Conservation (phyloP, 2,329 filamentous ascomycete species). For the Pyrenochaeta sp. region DNA sequence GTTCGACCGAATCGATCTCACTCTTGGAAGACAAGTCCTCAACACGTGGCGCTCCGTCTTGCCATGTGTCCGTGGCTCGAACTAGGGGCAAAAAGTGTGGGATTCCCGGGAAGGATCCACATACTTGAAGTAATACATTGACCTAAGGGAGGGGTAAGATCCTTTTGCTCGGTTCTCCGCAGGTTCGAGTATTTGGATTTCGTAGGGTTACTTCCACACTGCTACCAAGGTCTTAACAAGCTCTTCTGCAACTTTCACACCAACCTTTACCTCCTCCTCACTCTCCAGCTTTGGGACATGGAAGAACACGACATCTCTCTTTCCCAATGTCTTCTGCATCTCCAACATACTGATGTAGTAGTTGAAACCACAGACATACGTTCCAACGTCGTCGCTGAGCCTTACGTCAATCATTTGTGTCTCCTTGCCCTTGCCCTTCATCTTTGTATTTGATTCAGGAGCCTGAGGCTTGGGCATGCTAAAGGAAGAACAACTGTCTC, state of each 20-base stretch:
- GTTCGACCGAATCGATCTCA: neutral
- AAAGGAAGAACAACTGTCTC: constrained; percentile 16
- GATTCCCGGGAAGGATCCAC: too few relatives aligned
- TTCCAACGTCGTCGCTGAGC: constrained; percentile 52
- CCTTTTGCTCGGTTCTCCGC: too few relatives aligned
- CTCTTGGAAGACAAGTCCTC: neutral
- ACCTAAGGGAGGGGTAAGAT: too few relatives aligned
- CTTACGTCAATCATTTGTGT: constrained; percentile 38
- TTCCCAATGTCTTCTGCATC: constrained; percentile 27
- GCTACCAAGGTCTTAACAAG: constrained; percentile 49
- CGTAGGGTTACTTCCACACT: constrained; percentile 4
- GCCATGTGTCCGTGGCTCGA: neutral
- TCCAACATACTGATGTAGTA: constrained; percentile 51
- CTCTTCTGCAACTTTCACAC: constrained; percentile 39
- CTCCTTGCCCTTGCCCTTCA: constrained; percentile 8
- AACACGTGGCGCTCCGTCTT: neutral
- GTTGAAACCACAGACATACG: constrained; percentile 56
- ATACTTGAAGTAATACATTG: too few relatives aligned
- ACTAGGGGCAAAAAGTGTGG: neutral
- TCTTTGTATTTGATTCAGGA: neutral
- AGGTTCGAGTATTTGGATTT: too few relatives aligned
- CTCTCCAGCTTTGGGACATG: constrained; percentile 52
- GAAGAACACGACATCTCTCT: constrained; percentile 49
- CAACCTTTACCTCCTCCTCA: constrained; percentile 41
- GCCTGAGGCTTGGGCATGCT: constrained; percentile 1